Evolutionary conservation across 176 grass and related monocot species (phyloP), one percentile per base, ranked within the genome.

Genomic region (Cenchrus americanus): DNA sequence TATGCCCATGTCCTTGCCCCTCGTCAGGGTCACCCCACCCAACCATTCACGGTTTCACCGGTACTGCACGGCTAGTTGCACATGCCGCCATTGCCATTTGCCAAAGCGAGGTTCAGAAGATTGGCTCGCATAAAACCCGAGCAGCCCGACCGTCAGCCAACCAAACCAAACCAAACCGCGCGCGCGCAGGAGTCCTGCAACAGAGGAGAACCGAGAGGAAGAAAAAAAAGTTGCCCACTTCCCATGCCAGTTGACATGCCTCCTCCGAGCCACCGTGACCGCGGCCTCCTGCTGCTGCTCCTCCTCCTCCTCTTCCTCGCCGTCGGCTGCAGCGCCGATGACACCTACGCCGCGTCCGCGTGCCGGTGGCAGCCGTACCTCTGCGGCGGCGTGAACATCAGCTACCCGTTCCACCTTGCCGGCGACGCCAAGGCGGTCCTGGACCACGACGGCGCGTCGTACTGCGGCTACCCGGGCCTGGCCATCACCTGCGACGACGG

Each of bases 381-480:
- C 67, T 92, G 90, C 84, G 87, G 90, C 63, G 1, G 3, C 62
- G 80, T 92, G 15, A 58, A 7, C 79, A 81, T 92, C 60, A 77
- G 2, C 53, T 92, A 92, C 73, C 90, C 90, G 23, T 92, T 92
- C 72, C 66, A 69, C 65, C 79, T 92, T 0, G 71, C 62, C 58
- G 37, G 2, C 32, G 62, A 52, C 12, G 8, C 53, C 23, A 6
- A 5, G 37, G 70, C 62, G 5, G 19, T 53, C 30, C 22, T 54
- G 21, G 69, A 3, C 77, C 82, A 54, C 61, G 63, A 37, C 62
- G 62, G n/a, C 62, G 58, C 12, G 22, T 22, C 66, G 1, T 59
- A 66, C 87, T 92, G 90, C 75, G 86, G 93, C 3, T 82, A 90
- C 69, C 86, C 83, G 0, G 76, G 80, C 14, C 81, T 90, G 26